phyloP scores from a whole-genome alignment of 257 asterid species.

The Sherardia arvensis region DNA sequence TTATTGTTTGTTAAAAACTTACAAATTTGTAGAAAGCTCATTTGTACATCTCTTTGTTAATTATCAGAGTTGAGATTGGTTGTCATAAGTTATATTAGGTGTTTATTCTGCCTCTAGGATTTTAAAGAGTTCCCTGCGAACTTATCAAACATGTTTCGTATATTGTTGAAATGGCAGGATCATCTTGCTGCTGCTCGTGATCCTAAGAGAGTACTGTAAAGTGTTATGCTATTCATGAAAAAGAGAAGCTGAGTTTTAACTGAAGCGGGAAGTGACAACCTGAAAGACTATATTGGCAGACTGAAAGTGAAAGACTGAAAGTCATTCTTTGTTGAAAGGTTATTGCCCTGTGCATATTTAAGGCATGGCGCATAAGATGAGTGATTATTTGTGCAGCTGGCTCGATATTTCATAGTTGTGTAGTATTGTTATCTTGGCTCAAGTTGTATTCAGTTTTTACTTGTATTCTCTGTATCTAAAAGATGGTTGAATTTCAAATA shows the following conservation, averaged over 20 bases:
- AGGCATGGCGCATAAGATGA: constrained; percentile 4
- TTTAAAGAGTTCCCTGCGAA: not conserved
- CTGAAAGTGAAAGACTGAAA: not conserved
- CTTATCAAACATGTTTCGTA: not conserved
- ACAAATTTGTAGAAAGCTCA: not conserved
- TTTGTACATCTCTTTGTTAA: not conserved
- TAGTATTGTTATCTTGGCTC: not conserved
- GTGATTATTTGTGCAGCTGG: not conserved
- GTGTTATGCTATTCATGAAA: not conserved
- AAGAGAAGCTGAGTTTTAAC: not conserved
- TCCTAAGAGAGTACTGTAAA: constrained; percentile 57
- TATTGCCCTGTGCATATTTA: constrained; percentile 4
- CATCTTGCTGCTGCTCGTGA: constrained; percentile 92
- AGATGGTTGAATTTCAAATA: not conserved
- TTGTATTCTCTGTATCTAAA: not conserved
- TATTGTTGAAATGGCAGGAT: constrained; percentile 50
- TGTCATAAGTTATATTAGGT: too few relatives aligned
- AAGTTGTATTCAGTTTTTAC: not conserved
- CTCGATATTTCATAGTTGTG: constrained; percentile 6
- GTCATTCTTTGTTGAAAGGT: not conserved
- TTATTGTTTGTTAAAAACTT: not conserved
- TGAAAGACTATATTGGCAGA: constrained; percentile 6
- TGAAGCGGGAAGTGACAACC: constrained; percentile 11
- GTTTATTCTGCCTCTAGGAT: not conserved
- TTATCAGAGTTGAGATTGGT: too few relatives aligned